A percentile compares a stretch with the other conserved stretches of the same genome.
phyloP scores from a whole-genome alignment of 495 filamentous ascomycete genomes.

The Aspergillus conjunctus region DNA sequence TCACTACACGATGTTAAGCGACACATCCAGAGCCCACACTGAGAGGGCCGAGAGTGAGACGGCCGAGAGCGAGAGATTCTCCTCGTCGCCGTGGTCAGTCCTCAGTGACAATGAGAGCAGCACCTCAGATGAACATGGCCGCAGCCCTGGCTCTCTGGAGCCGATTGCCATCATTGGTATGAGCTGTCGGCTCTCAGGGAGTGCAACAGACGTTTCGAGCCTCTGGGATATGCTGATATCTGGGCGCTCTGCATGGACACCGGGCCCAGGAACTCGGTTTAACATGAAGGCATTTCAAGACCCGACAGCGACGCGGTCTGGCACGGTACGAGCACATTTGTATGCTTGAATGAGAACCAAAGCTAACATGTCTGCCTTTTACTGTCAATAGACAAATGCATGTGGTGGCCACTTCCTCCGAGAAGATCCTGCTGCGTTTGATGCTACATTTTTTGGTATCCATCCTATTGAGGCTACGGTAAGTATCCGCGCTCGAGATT shows the following conservation, averaged over 20 bases:
- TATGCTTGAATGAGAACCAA: neutral
- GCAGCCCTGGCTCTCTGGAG: conserved; percentile 13
- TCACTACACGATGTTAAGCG: conserved; percentile 12
- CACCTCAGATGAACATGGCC: conserved; percentile 9
- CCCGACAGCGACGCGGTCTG: conserved; percentile 9
- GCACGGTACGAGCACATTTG: conserved; percentile 5
- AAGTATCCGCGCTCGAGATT: neutral
- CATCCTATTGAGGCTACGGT: conserved; percentile 54
- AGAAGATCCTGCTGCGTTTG: conserved; percentile 57
- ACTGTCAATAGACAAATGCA: conserved; percentile 28
- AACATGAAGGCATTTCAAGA: conserved; percentile 20
- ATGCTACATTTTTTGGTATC: conserved; percentile 62
- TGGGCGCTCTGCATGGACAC: conserved; percentile 17
- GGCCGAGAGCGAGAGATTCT: conserved; percentile 14
- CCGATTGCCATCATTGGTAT: conserved; percentile 18
- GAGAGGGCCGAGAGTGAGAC: conserved; percentile 17
- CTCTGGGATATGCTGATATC: conserved; percentile 18
- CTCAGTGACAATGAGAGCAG: conserved; percentile 20
- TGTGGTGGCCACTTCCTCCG: conserved; percentile 49
- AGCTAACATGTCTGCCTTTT: neutral
- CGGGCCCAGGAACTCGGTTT: conserved; percentile 15
- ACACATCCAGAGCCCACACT: conserved; percentile 6
- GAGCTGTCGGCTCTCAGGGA: conserved; percentile 19
- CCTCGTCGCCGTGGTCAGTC: conserved; percentile 17
- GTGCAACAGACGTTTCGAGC: conserved; percentile 16